Evolutionary conservation across 768 basidiomycete genomes (phyloP).

Genomic region (Lactifluus rugatus): DNA sequence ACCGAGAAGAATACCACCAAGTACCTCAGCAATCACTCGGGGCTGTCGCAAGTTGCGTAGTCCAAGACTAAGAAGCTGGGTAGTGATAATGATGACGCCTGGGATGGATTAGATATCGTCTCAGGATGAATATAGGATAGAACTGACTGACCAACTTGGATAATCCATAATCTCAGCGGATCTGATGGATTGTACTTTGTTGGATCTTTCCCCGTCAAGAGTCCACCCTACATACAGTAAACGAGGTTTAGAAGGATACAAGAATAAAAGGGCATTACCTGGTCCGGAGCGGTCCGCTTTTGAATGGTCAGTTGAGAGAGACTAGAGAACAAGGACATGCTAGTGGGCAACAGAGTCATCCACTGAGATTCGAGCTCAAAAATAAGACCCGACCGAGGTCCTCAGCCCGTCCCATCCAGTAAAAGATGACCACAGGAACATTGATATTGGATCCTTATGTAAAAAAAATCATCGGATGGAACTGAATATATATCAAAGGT

Average conservation of each 20-base stretch:
- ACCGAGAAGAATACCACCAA: slow-evolving; percentile 87
- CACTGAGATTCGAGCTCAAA: background rate
- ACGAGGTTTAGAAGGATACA: no score
- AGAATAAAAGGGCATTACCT: background rate
- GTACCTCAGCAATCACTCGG: slow-evolving; percentile 71
- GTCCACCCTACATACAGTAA: slow-evolving; percentile 44
- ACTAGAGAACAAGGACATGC: slow-evolving; percentile 10
- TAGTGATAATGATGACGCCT: slow-evolving; percentile 78
- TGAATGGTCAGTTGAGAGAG: background rate
- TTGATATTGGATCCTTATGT: no score
- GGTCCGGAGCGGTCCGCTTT: slow-evolving; percentile 15
- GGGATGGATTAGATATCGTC: background rate
- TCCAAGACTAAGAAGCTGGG: slow-evolving; percentile 61
- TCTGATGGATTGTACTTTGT: slow-evolving; percentile 51
- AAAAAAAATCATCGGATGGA: no score
- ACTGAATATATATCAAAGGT: no score
- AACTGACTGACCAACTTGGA: slow-evolving; percentile 55
- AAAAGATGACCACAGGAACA: no score
- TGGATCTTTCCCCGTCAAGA: slow-evolving; percentile 70
- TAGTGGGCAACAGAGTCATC: background rate
- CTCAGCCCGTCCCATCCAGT: background rate
- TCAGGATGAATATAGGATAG: background rate
- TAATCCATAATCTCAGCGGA: slow-evolving; percentile 68
- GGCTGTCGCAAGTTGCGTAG: slow-evolving; percentile 78
- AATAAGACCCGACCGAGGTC: background rate